Conservation (phyloP, 345 rosid species). For the Crucihimalaya himalaica region DNA sequence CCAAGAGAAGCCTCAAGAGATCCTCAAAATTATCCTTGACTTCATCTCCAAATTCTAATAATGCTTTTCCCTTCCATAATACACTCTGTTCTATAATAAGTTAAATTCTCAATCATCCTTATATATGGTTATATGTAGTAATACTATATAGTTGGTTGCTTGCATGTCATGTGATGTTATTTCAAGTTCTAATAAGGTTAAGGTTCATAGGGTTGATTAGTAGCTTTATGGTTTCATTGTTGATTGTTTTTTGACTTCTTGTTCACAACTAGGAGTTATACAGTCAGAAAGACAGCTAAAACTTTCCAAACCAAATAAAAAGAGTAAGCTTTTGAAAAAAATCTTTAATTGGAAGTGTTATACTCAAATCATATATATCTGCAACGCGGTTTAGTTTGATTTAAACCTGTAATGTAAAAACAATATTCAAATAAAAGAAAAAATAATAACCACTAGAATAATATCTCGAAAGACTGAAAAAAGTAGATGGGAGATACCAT, state of each 20-base stretch:
- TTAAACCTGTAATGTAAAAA: constrained; percentile 21
- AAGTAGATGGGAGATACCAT: constrained; percentile 36
- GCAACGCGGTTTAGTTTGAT: not conserved
- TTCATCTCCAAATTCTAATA: constrained; percentile 36
- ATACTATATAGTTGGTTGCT: not conserved
- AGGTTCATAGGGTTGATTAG: not conserved
- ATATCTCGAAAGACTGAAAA: constrained; percentile 21
- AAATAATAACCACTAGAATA: constrained; percentile 14
- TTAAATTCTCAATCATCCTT: not conserved
- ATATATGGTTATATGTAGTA: not conserved
- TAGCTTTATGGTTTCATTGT: not conserved
- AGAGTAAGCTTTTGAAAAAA: not conserved
- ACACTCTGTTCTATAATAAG: not conserved
- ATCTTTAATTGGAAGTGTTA: not conserved
- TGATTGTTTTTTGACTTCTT: not conserved
- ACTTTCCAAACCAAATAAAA: no score
- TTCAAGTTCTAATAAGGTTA: no score
- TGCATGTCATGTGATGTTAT: not conserved
- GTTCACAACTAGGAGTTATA: not conserved
- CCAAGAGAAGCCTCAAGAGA: constrained; percentile 40
- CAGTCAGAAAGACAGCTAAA: no score
- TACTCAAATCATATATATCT: no score
- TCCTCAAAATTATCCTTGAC: constrained; percentile 26
- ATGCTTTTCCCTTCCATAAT: not conserved
- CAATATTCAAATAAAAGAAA: not conserved